Evolutionary conservation across 495 filamentous ascomycete species (phyloP).

Genomic region (Talaromyces trachyspermus): DNA sequence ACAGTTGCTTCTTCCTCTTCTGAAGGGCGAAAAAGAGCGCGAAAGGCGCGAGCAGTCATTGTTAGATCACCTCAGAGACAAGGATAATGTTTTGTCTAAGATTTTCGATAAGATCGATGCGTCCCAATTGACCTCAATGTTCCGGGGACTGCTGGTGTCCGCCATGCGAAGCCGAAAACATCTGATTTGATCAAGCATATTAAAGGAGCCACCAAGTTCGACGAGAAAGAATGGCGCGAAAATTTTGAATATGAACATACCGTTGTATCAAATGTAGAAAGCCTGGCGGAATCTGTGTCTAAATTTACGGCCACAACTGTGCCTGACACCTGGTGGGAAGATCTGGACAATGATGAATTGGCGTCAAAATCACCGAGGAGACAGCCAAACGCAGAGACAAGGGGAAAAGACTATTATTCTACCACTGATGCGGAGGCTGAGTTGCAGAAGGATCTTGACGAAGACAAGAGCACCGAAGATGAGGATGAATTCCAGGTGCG

Average conservation of each 20-base stretch:
- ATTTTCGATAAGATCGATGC: constrained; percentile 73
- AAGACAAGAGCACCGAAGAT: constrained; percentile 6
- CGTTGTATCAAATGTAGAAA: background rate
- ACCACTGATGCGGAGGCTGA: background rate
- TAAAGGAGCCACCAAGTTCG: constrained; percentile 40
- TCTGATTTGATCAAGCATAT: constrained; percentile 32
- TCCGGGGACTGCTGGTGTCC: constrained; percentile 49
- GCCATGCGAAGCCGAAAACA: constrained; percentile 23
- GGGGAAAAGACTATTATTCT: too few species aligned
- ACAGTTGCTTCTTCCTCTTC: constrained; percentile 61
- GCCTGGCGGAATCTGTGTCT: background rate
- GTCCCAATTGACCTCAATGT: constrained; percentile 57
- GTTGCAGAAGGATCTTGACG: background rate
- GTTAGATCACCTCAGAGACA: constrained; percentile 55
- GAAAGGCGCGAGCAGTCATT: constrained; percentile 48
- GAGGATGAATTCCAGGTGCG: constrained; percentile 29
- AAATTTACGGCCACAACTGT: too few species aligned
- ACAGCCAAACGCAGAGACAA: background rate
- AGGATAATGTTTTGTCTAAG: constrained; percentile 70
- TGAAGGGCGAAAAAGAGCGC: constrained; percentile 50
- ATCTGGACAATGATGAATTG: constrained; percentile 11
- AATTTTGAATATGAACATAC: background rate
- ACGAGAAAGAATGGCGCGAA: constrained; percentile 33
- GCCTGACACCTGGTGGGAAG: constrained; percentile 36
- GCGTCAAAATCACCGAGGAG: background rate